A percentile compares a stretch with the other conserved stretches of the same genome.
Evolutionary conservation across 306 rosid species (phyloP).

Genomic region (Vigna reflexopilosa): DNA sequence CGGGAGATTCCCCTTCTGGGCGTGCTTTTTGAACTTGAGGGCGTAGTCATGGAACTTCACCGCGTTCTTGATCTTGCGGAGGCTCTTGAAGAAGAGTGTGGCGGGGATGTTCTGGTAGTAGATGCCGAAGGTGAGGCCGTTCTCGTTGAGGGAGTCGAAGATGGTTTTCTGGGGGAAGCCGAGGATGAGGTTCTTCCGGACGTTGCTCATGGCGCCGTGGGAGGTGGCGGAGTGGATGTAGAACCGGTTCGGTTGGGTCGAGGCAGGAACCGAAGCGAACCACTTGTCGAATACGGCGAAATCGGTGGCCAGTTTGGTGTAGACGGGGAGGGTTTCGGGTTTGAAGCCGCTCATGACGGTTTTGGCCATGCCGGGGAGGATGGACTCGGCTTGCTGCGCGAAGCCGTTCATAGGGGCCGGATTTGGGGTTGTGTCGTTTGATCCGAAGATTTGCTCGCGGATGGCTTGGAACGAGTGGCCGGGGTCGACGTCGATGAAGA

Average conservation of each 20-base stretch:
- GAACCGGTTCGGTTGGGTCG: slow-evolving; percentile 94
- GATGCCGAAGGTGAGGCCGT: slow-evolving; percentile 66
- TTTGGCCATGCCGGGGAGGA: slow-evolving; percentile 44
- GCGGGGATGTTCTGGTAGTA: slow-evolving; percentile 96
- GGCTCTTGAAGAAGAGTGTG: slow-evolving; percentile 70
- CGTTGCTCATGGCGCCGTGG: slow-evolving; percentile 90
- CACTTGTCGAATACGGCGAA: slow-evolving; percentile 81
- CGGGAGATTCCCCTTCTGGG: slow-evolving; percentile 77
- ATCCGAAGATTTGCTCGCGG: slow-evolving; percentile 86
- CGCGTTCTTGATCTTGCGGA: slow-evolving; percentile 65
- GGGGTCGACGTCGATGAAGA: slow-evolving; percentile 76
- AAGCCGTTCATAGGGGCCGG: slow-evolving; percentile 88
- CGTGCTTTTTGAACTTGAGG: slow-evolving; percentile 69
- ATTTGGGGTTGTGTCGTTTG: slow-evolving; percentile 49
- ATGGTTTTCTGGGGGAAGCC: slow-evolving; percentile 91
- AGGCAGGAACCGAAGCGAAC: slow-evolving; percentile 94
- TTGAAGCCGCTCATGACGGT: slow-evolving; percentile 91
- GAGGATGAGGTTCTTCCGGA: slow-evolving; percentile 72
- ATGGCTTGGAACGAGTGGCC: slow-evolving; percentile 97
- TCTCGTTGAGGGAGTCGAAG: slow-evolving; percentile 81
- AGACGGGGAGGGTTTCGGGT: slow-evolving; percentile 70
- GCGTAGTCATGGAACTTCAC: slow-evolving; percentile 65
- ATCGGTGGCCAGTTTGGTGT: slow-evolving; percentile 65
- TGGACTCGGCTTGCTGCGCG: slow-evolving; percentile 80
- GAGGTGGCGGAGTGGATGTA: slow-evolving; percentile 96